Conservation (phyloP, 148 eudicot genomes). For the Cornus kousa region DNA sequence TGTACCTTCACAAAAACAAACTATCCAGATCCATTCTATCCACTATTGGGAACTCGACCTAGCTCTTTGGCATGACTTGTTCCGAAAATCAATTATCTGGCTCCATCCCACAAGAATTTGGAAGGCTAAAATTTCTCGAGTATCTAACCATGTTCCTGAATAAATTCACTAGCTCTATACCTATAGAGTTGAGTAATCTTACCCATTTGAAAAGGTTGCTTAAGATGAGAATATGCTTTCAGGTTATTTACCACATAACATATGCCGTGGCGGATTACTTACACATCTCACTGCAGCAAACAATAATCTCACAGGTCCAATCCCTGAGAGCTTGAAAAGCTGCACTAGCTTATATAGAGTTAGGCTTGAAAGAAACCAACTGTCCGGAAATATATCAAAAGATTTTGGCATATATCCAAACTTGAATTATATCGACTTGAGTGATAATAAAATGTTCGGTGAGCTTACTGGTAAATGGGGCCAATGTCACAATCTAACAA, state of each 20-base stretch:
- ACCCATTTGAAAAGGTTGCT: background rate
- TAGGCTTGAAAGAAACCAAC: conserved; percentile 12
- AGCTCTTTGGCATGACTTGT: too few relatives aligned
- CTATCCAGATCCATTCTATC: conserved; percentile 12
- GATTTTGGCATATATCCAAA: conserved; percentile 23
- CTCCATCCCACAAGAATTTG: conserved; percentile 6
- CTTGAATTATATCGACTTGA: conserved; percentile 15
- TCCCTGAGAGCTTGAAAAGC: conserved; percentile 25
- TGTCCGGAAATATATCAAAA: conserved; percentile 6
- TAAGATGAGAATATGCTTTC: background rate
- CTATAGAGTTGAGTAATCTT: too few relatives aligned
- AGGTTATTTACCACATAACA: conserved; percentile 19
- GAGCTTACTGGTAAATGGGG: conserved; percentile 21
- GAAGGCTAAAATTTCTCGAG: conserved; percentile 6
- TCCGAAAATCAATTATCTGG: background rate
- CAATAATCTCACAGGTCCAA: conserved; percentile 11
- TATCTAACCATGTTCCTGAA: too few relatives aligned
- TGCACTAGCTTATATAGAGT: conserved; percentile 18
- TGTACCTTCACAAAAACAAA: conserved; percentile 1
- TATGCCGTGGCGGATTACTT: conserved; percentile 20
- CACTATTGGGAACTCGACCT: too few relatives aligned
- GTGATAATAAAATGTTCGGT: conserved; percentile 18
- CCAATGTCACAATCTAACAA: background rate
- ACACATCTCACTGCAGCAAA: background rate
- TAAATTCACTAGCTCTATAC: too few relatives aligned